A percentile compares a stretch with the other conserved stretches of the same genome.
Evolutionary conservation across 371 early-diverging fungal species (phyloP).

Genomic region (Gilbertella persicaria): DNA sequence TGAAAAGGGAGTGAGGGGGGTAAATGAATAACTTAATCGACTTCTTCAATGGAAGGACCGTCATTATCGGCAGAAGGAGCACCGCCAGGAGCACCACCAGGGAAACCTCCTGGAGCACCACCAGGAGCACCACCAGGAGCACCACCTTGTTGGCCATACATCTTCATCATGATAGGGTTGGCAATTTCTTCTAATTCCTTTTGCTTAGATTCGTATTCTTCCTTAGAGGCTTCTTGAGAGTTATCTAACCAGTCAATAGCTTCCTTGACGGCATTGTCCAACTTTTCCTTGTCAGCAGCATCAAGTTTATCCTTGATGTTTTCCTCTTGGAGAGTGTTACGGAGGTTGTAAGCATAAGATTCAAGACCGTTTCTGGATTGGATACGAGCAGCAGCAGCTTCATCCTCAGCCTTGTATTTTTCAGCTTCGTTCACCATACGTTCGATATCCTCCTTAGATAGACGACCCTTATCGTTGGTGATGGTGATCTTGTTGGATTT

Average conservation of each 20-base stretch:
- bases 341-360: conserved; percentile 84
- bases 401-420: conserved; percentile 84
- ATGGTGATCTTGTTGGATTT: conserved; percentile 82
- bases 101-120: conserved; percentile 75
- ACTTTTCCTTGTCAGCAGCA: conserved; percentile 67
- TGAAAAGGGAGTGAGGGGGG: conserved; percentile 1
- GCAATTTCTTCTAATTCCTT: conserved; percentile 94
- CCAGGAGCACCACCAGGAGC: conserved; percentile 18
- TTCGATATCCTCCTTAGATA: conserved; percentile 86
- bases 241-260: conserved; percentile 81
- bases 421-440: conserved; percentile 88
- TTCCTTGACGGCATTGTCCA: conserved; percentile 67
- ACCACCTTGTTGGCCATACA: conserved; percentile 67
- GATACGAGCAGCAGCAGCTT: conserved; percentile 77
- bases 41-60: conserved; percentile 47
- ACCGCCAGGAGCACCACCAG: conserved; percentile 83
- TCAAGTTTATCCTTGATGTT: conserved; percentile 66
- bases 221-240: conserved; percentile 90
- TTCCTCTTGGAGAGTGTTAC: conserved; percentile 79
- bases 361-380: conserved; percentile 81
- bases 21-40: conserved; percentile 34
- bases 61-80: conserved; percentile 73
- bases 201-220: conserved; percentile 91
- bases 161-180: conserved; percentile 95
- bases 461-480: conserved; percentile 90